Conservation (phyloP, 805 yeast species). For the Teunomyces atbi region DNA sequence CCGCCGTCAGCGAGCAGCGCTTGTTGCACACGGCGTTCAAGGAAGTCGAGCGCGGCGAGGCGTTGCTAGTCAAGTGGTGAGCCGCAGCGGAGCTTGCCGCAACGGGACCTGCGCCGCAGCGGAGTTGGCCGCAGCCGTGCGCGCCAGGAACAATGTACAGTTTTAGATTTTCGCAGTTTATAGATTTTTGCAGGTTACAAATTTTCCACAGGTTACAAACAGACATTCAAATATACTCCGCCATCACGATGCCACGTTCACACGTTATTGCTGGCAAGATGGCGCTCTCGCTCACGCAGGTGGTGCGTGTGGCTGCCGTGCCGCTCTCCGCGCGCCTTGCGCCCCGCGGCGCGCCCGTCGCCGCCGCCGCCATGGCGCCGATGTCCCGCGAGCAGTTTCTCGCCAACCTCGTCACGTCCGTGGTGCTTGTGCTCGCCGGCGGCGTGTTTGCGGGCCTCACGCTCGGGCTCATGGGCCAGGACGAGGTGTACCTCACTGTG, state of each 20-base stretch:
- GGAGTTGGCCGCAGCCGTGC: too few relatives aligned
- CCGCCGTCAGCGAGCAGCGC: slow-evolving; percentile 30
- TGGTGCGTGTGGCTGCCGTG: slow-evolving; percentile 34
- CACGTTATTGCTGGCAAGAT: slow-evolving; percentile 24
- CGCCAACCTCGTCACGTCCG: slow-evolving; percentile 52
- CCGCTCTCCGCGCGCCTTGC: slow-evolving; percentile 17
- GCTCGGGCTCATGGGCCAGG: slow-evolving; percentile 97
- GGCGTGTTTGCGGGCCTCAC: slow-evolving; percentile 94
- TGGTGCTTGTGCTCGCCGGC: slow-evolving; percentile 66
- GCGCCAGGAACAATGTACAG: too few relatives aligned
- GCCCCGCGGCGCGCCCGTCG: slow-evolving; percentile 9
- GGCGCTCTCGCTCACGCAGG: slow-evolving; percentile 30
- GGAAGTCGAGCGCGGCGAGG: slow-evolving; percentile 49
- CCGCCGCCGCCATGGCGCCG: slow-evolving; percentile 12
- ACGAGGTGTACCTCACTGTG: slow-evolving; percentile 90
- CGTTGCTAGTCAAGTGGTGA: slow-evolving; percentile 61
- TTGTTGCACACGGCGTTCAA: slow-evolving; percentile 47
- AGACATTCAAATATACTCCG: too few relatives aligned
- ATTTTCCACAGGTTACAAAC: too few relatives aligned
- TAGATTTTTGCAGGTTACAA: too few relatives aligned
- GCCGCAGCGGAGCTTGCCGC: too few relatives aligned
- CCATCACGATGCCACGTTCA: slow-evolving; percentile 27
- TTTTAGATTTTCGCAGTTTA: too few relatives aligned
- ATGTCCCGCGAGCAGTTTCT: slow-evolving; percentile 43
- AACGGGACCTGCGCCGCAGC: too few relatives aligned